Percentiles rank a stretch among this genome's conserved stretches.
phyloP scores from a whole-genome alignment of 2,329 filamentous ascomycete species.

The Botrytis pseudocinerea region DNA sequence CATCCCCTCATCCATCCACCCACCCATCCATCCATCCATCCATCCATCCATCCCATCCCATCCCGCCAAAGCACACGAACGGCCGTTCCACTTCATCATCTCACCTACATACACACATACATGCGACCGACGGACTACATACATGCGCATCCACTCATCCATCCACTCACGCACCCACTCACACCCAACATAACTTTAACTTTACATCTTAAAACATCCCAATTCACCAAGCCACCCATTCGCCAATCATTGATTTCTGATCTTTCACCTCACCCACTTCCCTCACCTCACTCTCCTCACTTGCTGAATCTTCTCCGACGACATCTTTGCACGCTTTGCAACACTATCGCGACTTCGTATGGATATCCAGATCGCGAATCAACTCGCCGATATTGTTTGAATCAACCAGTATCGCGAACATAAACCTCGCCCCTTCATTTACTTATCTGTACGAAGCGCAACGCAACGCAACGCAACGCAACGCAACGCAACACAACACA shows the following conservation, averaged over 20 bases:
- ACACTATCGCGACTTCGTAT: background rate
- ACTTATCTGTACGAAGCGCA: background rate
- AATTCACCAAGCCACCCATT: too few species aligned
- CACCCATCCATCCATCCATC: too few species aligned
- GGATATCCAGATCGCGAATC: too few species aligned
- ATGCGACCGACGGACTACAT: too few species aligned
- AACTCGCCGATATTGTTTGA: background rate
- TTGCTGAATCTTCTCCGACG: background rate
- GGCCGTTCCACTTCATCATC: constrained; percentile 5
- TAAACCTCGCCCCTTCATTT: background rate
- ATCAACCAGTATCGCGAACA: background rate
- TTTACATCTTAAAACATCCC: background rate
- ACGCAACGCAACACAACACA: background rate
- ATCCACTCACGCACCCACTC: background rate
- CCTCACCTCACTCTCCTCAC: background rate
- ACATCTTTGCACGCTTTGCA: background rate
- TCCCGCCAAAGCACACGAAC: background rate
- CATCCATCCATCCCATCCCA: background rate
- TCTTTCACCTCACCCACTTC: too few species aligned
- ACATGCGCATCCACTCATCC: background rate
- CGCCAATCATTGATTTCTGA: background rate
- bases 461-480: background rate
- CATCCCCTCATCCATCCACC: too few species aligned
- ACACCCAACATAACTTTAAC: background rate
- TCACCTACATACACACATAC: background rate